Evolutionary conservation across 2,329 filamentous ascomycete species (phyloP).

Genomic region (Fusarium hainanense): DNA sequence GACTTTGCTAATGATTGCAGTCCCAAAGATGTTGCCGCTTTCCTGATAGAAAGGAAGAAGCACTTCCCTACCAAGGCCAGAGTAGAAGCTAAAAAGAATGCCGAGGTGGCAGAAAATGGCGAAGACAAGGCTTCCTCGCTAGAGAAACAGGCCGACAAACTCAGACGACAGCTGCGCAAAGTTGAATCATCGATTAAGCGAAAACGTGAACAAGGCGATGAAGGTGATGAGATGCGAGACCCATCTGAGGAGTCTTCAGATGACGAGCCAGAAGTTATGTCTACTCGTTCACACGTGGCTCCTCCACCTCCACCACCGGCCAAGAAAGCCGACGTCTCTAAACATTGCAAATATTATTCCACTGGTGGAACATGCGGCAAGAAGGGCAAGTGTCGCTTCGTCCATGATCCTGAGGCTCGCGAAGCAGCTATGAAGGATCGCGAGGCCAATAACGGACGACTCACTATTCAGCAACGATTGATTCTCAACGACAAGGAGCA

Average conservation of each 20-base stretch:
- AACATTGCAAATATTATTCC: constrained; percentile 77
- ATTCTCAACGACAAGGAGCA: constrained; percentile 75
- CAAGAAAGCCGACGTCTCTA: constrained; percentile 69
- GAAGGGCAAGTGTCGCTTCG: constrained; percentile 80
- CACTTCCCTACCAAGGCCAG: constrained; percentile 84
- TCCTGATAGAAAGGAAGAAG: constrained; percentile 82
- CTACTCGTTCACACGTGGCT: constrained; percentile 57
- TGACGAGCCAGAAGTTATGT: constrained; percentile 69
- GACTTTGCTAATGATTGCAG: constrained; percentile 49
- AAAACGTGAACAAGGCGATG: constrained; percentile 74
- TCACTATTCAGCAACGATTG: constrained; percentile 74
- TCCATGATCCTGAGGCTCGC: constrained; percentile 72
- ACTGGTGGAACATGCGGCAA: constrained; percentile 76
- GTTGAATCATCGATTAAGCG: constrained; percentile 77
- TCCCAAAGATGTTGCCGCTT: constrained; percentile 78
- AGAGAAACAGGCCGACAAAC: constrained; percentile 70
- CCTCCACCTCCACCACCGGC: constrained; percentile 57
- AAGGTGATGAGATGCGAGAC: constrained; percentile 73
- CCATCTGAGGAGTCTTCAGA: constrained; percentile 64
- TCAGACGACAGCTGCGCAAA: constrained; percentile 73
- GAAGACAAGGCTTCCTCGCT: constrained; percentile 71
- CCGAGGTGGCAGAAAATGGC: constrained; percentile 57
- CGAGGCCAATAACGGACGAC: constrained; percentile 71
- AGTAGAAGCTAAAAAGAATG: constrained; percentile 70
- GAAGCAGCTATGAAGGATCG: constrained; percentile 72